These are phyloP conservation scores for Nemania diffusa DNA, from an alignment of 2,329 filamentous ascomycete species.

Conservation along the genomic window DNA sequence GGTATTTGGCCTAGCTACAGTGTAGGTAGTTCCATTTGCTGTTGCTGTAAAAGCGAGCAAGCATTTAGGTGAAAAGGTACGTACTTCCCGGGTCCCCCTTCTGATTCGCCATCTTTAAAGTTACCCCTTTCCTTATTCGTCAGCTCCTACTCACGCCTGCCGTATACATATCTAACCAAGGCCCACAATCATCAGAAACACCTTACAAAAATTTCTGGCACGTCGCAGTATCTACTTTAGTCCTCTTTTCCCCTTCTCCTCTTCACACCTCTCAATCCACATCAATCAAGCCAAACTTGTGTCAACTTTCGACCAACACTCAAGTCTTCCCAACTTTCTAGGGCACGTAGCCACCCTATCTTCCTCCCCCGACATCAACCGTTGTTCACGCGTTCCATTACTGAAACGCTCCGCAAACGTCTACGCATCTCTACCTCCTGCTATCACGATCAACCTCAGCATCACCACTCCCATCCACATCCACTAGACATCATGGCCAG, in stretches of 20 bases:
- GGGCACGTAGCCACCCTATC: conserved; percentile 90
- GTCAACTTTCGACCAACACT: conserved; percentile 51
- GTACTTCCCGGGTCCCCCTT: conserved; percentile 20
- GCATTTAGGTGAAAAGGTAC: conserved; percentile 16
- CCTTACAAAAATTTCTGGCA: conserved; percentile 52
- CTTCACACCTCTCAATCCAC: conserved; percentile 55
- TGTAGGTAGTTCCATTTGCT: conserved; percentile 6
- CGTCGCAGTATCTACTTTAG: conserved; percentile 46
- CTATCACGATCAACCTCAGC: conserved; percentile 42
- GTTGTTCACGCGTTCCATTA: conserved; percentile 77
- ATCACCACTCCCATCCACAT: conserved; percentile 48
- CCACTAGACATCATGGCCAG: conserved; percentile 81
- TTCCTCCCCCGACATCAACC: conserved; percentile 64
- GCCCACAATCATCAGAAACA: conserved; percentile 49
- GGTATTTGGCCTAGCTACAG: not conserved
- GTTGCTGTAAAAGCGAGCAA: not conserved
- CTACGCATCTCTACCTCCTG: conserved; percentile 44
- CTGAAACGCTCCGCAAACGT: conserved; percentile 52
- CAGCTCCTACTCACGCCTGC: conserved; percentile 40
- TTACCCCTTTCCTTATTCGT: conserved; percentile 37
- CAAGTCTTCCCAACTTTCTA: conserved; percentile 68
- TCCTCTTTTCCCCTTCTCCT: conserved; percentile 48
- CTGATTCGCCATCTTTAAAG: conserved; percentile 41
- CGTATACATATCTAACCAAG: conserved; percentile 41
- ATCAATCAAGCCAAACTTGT: conserved; percentile 54